These are phyloP conservation scores for Porphyridium purpureum DNA, from an alignment of 23 red algal species.

Conservation along the genomic window DNA sequence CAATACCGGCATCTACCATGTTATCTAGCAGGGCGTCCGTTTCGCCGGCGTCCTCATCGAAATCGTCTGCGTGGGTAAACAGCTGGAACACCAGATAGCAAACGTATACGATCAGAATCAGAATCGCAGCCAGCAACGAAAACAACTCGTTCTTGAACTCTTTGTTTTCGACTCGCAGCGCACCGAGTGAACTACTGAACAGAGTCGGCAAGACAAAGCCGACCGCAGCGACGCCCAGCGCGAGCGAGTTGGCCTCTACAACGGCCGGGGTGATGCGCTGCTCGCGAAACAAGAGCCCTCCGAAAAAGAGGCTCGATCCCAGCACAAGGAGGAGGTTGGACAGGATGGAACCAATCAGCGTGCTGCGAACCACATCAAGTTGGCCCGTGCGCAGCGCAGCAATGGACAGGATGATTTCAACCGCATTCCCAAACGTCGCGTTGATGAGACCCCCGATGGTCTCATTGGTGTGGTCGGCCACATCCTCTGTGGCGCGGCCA, in stretches of 20 bases:
- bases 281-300: slow-evolving; percentile 53
- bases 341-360: slow-evolving; percentile 81
- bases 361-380: slow-evolving; percentile 65
- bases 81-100: slow-evolving; percentile 72
- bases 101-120: slow-evolving; percentile 57
- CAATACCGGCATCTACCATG: background rate
- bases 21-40: background rate
- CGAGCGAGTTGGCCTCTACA: slow-evolving; percentile 66
- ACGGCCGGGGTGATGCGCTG: slow-evolving; percentile 53
- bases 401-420: slow-evolving; percentile 85
- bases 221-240: slow-evolving; percentile 64
- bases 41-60: slow-evolving; percentile 2
- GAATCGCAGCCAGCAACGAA: slow-evolving; percentile 34
- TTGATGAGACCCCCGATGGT: slow-evolving; percentile 77
- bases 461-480: slow-evolving; percentile 73
- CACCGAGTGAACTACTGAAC: slow-evolving; percentile 15
- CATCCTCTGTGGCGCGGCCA: slow-evolving; percentile 80
- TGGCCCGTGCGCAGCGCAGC: slow-evolving; percentile 44
- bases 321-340: slow-evolving; percentile 82
- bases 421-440: slow-evolving; percentile 95
- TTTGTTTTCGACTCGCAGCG: background rate
- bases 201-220: slow-evolving; percentile 71
- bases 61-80: slow-evolving; percentile 76
- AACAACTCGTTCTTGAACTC: slow-evolving; percentile 15
- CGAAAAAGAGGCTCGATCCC: slow-evolving; percentile 71